phyloP scores from a whole-genome alignment of 768 basidiomycete species.

The Mycena rebaudengoi region DNA sequence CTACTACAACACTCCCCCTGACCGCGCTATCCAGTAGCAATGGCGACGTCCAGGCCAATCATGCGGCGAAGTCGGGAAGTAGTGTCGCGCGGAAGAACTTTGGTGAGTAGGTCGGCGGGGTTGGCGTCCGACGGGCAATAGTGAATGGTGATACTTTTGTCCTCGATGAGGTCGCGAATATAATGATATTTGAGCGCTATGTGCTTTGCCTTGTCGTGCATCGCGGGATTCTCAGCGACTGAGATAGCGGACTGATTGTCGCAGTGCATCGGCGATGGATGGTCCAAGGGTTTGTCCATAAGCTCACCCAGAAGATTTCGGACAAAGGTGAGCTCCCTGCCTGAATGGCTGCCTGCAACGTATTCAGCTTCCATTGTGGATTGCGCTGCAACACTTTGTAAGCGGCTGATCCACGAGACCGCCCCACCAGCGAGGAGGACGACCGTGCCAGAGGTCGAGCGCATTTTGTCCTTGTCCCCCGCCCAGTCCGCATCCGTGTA shows the following conservation, averaged over 20 bases:
- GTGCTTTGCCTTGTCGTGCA: slow-evolving; percentile 6
- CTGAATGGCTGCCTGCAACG: not conserved
- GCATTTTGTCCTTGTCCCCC: not conserved
- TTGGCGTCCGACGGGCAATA: not conserved
- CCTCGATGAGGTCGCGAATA: not conserved
- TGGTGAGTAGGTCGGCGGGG: not conserved
- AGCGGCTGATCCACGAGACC: not conserved
- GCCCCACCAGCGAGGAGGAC: not conserved
- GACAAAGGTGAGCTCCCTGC: not conserved
- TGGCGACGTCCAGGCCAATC: no score
- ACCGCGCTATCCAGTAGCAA: no score
- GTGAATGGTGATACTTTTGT: not conserved
- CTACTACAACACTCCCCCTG: no score
- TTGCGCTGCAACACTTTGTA: not conserved
- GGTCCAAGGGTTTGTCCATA: not conserved
- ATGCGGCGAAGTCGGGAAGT: not conserved
- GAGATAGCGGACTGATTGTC: not conserved
- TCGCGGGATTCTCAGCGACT: not conserved
- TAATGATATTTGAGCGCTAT: not conserved
- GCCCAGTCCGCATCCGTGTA: not conserved
- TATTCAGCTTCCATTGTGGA: slow-evolving; percentile 3
- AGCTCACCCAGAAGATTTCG: not conserved
- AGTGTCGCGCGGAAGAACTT: not conserved
- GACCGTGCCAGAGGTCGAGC: not conserved
- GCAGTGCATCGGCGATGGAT: not conserved